Conservation (phyloP, 208 protist species). For the Acanthamoeba lenticulata region DNA sequence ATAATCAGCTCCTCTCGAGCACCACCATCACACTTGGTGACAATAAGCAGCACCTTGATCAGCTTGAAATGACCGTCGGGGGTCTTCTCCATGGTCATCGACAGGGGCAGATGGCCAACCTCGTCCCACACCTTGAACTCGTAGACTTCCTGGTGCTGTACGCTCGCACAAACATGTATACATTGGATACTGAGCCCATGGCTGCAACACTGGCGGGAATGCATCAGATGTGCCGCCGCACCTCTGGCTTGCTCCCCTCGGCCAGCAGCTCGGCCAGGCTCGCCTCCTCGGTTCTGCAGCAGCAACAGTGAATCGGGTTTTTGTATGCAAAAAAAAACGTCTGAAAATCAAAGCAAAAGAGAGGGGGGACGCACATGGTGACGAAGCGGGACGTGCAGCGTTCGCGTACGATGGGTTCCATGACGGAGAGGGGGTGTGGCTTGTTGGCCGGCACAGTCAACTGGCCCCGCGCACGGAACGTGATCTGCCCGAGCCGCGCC, state of each 20-base stretch:
- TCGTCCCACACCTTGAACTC: slow-evolving; percentile 28
- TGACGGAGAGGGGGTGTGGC: neutral
- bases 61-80: neutral
- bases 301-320: no score
- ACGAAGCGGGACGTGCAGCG: neutral
- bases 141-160: neutral
- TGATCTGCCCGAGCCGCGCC: neutral
- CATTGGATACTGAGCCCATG: no score
- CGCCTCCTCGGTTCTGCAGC: neutral
- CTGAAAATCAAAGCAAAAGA: neutral
- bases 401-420: neutral
- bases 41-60: neutral
- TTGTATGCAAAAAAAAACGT: neutral
- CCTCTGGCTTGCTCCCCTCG: neutral
- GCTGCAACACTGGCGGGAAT: no score
- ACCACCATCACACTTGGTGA: neutral
- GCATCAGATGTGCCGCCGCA: no score
- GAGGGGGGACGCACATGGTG: neutral
- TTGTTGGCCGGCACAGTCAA: neutral
- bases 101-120: neutral
- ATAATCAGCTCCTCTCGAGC: no score
- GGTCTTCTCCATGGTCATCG: neutral
- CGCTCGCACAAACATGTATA: no score
- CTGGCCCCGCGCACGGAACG: neutral
- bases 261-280: neutral